Percentiles rank a stretch among this genome's conserved stretches.
These are phyloP conservation scores for Daucus carota DNA, from an alignment of 129 eudicot species.

Conservation along the genomic window DH1_v3.0 NC_030384.2:49349501-49350000, in stretches of 20 bases:
- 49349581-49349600: neutral
- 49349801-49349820: neutral
- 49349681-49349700: neutral
- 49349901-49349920: neutral
- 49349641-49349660: neutral
- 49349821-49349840: neutral
- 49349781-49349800: neutral
- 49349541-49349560: neutral
- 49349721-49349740: neutral
- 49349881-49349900: neutral
- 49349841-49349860: neutral
- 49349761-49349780: neutral
- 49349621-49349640: neutral
- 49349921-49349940: neutral
- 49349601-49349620: too few species aligned
- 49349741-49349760: neutral
- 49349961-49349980: neutral
- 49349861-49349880: neutral
- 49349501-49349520: neutral
- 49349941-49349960: neutral
- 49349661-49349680: neutral
- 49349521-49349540: neutral
- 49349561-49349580: too few species aligned
- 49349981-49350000: neutral
- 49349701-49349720: neutral